These are phyloP conservation scores for Phytomonas francai DNA, from an alignment of 208 protist species.

Conservation along the genomic window DNA sequence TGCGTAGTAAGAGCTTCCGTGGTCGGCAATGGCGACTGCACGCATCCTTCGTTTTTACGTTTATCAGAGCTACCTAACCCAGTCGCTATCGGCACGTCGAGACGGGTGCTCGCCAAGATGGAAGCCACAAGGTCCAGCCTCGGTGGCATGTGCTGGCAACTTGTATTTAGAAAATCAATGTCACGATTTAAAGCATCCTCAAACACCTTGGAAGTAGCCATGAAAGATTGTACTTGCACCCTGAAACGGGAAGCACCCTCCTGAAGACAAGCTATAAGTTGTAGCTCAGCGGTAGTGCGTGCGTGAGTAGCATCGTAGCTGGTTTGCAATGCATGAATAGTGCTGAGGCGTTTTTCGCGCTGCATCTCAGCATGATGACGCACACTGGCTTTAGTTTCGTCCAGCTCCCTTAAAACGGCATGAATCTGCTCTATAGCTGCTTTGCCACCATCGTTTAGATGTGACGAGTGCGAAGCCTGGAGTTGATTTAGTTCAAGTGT, in stretches of 20 bases:
- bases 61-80: neutral
- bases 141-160: neutral
- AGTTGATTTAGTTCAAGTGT: conserved; percentile 2
- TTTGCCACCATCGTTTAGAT: neutral
- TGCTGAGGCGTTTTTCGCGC: neutral
- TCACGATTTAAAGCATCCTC: conserved; percentile 32
- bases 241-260: conserved; percentile 56
- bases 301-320: conserved; percentile 13
- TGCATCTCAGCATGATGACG: conserved; percentile 6
- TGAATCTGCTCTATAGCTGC: neutral
- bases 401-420: neutral
- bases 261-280: conserved; percentile 42
- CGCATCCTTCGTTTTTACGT: neutral
- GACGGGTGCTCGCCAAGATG: neutral
- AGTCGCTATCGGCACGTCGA: neutral
- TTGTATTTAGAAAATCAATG: neutral
- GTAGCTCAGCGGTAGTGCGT: conserved; percentile 60
- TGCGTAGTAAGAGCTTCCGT: neutral
- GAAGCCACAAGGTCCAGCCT: neutral
- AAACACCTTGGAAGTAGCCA: conserved; percentile 33
- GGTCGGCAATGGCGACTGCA: neutral
- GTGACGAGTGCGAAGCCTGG: neutral
- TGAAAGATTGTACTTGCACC: conserved; percentile 54
- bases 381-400: neutral
- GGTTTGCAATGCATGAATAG: neutral